These are phyloP conservation scores for Chaetomiaceae sp. DNA, from an alignment of 2,329 filamentous ascomycete genomes.

Conservation along the genomic window DNA sequence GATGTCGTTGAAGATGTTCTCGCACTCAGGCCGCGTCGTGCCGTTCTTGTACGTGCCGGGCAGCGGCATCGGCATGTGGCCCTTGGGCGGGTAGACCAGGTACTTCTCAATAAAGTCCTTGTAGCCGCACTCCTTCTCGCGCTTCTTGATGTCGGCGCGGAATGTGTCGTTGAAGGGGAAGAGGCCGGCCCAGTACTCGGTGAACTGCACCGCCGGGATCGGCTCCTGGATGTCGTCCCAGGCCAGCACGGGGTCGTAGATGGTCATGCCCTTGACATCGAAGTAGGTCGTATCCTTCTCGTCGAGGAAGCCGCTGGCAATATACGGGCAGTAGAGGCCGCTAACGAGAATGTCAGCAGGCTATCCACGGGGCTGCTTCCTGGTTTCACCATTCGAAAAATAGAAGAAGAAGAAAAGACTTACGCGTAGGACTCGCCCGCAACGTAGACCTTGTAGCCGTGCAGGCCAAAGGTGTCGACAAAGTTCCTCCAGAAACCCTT, in stretches of 20 bases:
- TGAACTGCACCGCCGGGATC: constrained; percentile 50
- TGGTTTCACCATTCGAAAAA: no score
- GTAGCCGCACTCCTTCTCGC: constrained; percentile 56
- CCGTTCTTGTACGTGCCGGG: constrained; percentile 39
- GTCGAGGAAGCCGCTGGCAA: constrained; percentile 68
- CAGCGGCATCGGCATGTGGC: constrained; percentile 46
- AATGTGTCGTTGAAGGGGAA: constrained; percentile 60
- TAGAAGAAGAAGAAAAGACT: constrained; percentile 6
- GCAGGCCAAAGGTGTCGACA: constrained; percentile 61
- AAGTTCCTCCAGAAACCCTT: constrained; percentile 76
- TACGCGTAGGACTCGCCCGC: constrained; percentile 64
- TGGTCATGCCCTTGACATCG: constrained; percentile 56
- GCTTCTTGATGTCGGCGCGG: constrained; percentile 44
- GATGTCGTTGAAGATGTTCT: constrained; percentile 50
- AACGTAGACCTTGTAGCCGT: constrained; percentile 65
- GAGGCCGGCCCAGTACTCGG: constrained; percentile 54
- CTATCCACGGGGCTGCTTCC: no score
- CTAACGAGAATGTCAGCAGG: no score
- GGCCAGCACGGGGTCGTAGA: constrained; percentile 65
- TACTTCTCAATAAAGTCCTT: constrained; percentile 53
- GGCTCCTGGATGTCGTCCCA: constrained; percentile 39
- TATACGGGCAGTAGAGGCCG: constrained; percentile 63
- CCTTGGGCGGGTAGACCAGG: constrained; percentile 61
- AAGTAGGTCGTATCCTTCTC: no score
- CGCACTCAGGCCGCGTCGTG: constrained; percentile 43